Percentiles rank a stretch among this genome's conserved stretches.
Evolutionary conservation across 768 basidiomycete genomes (phyloP).

Genomic region (Podaxis sp.): DNA sequence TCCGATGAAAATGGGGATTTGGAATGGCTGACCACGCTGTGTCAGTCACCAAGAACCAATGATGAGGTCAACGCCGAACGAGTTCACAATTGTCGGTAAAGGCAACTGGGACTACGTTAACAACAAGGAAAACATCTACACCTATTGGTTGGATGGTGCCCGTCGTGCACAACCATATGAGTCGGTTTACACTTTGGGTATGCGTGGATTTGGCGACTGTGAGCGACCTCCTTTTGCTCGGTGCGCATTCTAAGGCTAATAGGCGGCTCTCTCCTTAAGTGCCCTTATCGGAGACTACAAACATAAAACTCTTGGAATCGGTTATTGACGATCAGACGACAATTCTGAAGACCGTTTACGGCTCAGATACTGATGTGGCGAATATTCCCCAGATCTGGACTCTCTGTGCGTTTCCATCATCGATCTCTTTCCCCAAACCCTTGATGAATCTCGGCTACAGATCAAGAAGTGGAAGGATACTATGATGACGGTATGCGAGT

Average conservation of each 20-base stretch:
- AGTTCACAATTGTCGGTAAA: constrained; percentile 54
- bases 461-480: constrained; percentile 63
- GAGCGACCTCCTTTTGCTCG: constrained; percentile 12
- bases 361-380: constrained; percentile 36
- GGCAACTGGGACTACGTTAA: constrained; percentile 62
- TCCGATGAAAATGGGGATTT: not conserved
- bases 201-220: constrained; percentile 62
- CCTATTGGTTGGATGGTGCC: constrained; percentile 60
- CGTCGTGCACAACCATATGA: constrained; percentile 58
- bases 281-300: constrained; percentile 45
- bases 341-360: constrained; percentile 52
- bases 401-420: constrained; percentile 36
- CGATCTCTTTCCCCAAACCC: not conserved
- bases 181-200: constrained; percentile 62
- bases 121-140: constrained; percentile 52
- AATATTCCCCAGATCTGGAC: constrained; percentile 65
- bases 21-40: not conserved
- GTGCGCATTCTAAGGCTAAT: not conserved
- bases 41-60: constrained; percentile 68
- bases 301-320: constrained; percentile 48
- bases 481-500: constrained; percentile 62
- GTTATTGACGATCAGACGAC: constrained; percentile 58
- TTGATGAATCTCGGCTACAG: constrained; percentile 20
- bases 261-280: constrained; percentile 27
- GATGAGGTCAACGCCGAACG: constrained; percentile 66